Percentiles rank a stretch among this genome's conserved stretches.
phyloP scores from a whole-genome alignment of 129 eudicot species.

The Saposhnikovia divaricata region DNA sequence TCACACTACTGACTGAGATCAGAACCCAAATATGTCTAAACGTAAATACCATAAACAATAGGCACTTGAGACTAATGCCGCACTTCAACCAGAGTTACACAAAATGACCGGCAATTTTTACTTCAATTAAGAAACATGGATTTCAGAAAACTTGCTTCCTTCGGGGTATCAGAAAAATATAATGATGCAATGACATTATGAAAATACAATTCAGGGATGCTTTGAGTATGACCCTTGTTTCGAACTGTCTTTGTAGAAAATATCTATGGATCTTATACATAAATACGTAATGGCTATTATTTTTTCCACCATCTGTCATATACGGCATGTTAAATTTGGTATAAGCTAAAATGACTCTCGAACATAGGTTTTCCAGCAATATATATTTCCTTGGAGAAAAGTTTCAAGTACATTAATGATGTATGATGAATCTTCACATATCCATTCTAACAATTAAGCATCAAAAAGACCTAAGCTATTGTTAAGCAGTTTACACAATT shows the following conservation, averaged over 20 bases:
- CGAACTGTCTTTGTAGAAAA: neutral
- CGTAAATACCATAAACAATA: neutral
- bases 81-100: neutral
- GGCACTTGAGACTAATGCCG: neutral
- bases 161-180: neutral
- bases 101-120: neutral
- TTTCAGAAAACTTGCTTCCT: neutral
- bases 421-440: neutral
- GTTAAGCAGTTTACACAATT: neutral
- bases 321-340: neutral
- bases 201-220: neutral
- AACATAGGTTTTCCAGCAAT: neutral
- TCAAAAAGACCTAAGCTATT: neutral
- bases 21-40: neutral
- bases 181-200: neutral
- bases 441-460: neutral
- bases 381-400: neutral
- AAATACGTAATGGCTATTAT: neutral
- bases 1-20: neutral
- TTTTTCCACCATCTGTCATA: neutral
- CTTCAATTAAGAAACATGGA: neutral
- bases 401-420: neutral
- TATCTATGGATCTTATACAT: neutral
- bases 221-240: neutral
- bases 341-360: neutral